These are phyloP conservation scores for Solanum etuberosum DNA, from an alignment of 257 asterid species.

Conservation along the genomic window DNA sequence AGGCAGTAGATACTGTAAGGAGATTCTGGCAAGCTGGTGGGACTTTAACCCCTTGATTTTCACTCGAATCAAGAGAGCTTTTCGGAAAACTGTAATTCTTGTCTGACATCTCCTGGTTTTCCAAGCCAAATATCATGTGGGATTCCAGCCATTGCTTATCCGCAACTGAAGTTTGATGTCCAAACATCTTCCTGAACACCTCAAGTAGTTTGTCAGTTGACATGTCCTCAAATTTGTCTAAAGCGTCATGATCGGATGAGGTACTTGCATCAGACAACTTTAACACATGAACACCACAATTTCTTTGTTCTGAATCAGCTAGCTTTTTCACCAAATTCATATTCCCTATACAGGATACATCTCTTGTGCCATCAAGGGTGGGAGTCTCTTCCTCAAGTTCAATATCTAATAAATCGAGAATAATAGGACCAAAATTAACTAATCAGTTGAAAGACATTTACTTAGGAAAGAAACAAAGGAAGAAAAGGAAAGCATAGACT, in stretches of 20 bases:
- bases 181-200: background rate
- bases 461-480: background rate
- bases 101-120: background rate
- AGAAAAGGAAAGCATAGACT: background rate
- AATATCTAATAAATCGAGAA: background rate
- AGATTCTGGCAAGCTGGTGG: background rate
- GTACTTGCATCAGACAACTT: background rate
- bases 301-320: background rate
- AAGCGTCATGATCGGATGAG: background rate
- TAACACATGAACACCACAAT: background rate
- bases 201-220: background rate
- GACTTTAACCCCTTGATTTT: background rate
- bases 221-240: background rate
- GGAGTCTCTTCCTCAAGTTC: background rate
- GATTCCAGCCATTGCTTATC: background rate
- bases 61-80: background rate
- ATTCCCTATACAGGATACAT: background rate
- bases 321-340: background rate
- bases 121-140: background rate
- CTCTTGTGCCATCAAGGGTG: background rate
- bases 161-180: background rate
- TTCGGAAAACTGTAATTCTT: background rate
- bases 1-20: slow-evolving; percentile 4
- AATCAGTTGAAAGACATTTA: background rate
- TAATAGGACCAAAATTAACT: background rate